These are phyloP conservation scores for Serendipita vermifera DNA, from an alignment of 768 basidiomycete genomes.

Conservation along the genomic window DNA sequence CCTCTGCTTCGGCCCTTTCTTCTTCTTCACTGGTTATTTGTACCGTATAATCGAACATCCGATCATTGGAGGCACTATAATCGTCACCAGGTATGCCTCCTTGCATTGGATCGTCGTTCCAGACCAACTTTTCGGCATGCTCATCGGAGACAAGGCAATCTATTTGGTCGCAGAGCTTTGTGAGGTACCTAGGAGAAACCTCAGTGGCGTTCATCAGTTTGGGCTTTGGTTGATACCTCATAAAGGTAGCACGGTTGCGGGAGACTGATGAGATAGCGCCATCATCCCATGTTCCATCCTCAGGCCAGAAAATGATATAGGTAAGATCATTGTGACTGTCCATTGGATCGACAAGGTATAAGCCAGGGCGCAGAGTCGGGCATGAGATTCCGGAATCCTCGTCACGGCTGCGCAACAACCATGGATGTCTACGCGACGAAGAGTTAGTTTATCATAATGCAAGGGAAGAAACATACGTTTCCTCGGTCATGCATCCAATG, in stretches of 20 bases:
- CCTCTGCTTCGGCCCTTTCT: neutral
- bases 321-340: conserved; percentile 16
- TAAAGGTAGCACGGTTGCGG: conserved; percentile 46
- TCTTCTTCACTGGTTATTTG: neutral
- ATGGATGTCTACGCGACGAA: neutral
- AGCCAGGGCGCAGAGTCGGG: conserved; percentile 8
- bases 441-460: neutral
- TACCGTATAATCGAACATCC: neutral
- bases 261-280: conserved; percentile 30
- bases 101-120: conserved; percentile 17
- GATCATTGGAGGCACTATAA: neutral
- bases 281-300: conserved; percentile 46
- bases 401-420: neutral
- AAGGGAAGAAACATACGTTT: conserved; percentile 25
- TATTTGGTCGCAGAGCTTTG: conserved; percentile 44
- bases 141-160: conserved; percentile 38
- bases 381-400: neutral
- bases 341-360: conserved; percentile 10
- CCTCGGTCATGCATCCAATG: conserved; percentile 27
- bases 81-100: neutral
- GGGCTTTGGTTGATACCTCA: conserved; percentile 31
- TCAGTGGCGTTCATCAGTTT: neutral
- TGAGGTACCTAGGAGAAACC: conserved; percentile 36
- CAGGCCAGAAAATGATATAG: conserved; percentile 50
- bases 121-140: conserved; percentile 34